Percentiles rank a stretch among this genome's conserved stretches.
These are phyloP conservation scores for Schwanniomyces etchellsii DNA, from an alignment of 1,139 yeast species.

Conservation along the genomic window DNA sequence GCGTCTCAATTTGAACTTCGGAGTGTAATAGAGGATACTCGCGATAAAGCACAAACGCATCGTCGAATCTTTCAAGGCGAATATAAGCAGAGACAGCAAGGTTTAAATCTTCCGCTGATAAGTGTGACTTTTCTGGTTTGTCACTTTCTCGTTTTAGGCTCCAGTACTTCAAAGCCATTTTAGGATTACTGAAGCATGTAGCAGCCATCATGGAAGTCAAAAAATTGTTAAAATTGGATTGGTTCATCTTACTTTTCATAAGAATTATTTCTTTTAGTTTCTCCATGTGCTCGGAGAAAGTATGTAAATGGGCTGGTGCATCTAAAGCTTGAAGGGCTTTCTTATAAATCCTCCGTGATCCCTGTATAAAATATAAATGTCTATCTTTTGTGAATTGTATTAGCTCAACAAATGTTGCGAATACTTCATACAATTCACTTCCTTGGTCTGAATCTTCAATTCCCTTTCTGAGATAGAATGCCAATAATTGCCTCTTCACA, in stretches of 20 bases:
- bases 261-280: neutral
- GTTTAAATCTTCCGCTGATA: constrained; percentile 21
- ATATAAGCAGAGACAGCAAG: constrained; percentile 25
- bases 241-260: constrained; percentile 1
- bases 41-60: constrained; percentile 22
- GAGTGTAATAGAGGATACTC: constrained; percentile 19
- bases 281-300: neutral
- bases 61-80: constrained; percentile 15
- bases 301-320: neutral
- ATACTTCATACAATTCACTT: constrained; percentile 11
- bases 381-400: constrained; percentile 14
- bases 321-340: constrained; percentile 14
- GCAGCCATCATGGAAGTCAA: constrained; percentile 17
- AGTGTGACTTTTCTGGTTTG: constrained; percentile 3
- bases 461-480: constrained; percentile 17
- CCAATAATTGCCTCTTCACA: constrained; percentile 17
- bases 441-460: constrained; percentile 8
- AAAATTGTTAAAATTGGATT: constrained; percentile 14
- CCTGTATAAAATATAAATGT: constrained; percentile 13
- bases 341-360: constrained; percentile 13
- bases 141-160: neutral
- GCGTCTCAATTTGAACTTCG: constrained; percentile 38
- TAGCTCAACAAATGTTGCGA: constrained; percentile 14
- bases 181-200: constrained; percentile 14
- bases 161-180: constrained; percentile 19